Percentiles rank a stretch among this genome's conserved stretches.
Conservation (phyloP, 139 green algal genomes). For the Haematococcus sp. region DNA sequence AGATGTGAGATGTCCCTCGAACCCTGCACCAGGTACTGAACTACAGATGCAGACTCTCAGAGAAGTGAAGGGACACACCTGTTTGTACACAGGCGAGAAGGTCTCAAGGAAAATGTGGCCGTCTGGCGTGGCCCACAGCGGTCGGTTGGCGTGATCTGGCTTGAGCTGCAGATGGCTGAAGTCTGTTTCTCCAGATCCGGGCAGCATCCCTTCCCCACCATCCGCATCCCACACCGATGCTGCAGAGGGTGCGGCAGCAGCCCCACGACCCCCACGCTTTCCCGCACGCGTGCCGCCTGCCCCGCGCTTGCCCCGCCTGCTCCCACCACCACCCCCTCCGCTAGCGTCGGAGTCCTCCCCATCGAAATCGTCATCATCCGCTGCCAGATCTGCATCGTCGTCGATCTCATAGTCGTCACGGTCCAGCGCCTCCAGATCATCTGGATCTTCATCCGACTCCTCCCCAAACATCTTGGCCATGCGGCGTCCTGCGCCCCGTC, state of each 20-base stretch:
- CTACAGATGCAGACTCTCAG: constrained; percentile 5
- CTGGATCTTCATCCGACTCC: neutral
- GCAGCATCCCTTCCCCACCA: constrained; percentile 38
- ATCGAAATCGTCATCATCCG: constrained; percentile 28
- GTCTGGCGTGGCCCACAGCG: constrained; percentile 95
- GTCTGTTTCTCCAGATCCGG: constrained; percentile 47
- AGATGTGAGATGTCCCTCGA: no score
- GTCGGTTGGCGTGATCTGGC: constrained; percentile 82
- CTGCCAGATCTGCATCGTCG: neutral
- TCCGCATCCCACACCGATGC: neutral
- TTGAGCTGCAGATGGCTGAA: constrained; percentile 79
- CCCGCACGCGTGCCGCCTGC: neutral
- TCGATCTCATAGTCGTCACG: constrained; percentile 4
- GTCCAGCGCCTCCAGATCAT: constrained; percentile 12
- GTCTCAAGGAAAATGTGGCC: constrained; percentile 96
- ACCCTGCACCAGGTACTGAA: no score
- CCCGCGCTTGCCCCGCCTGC: neutral
- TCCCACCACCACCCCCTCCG: constrained; percentile 6
- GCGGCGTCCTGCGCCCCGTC: no score
- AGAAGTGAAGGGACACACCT: constrained; percentile 41
- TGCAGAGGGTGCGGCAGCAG: neutral
- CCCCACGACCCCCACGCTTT: neutral
- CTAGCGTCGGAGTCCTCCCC: constrained; percentile 26
- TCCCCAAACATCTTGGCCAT: constrained; percentile 2
- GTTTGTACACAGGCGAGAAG: constrained; percentile 93